These are phyloP conservation scores for Lindgomyces ingoldianus DNA, from an alignment of 495 filamentous ascomycete genomes.

Conservation along the genomic window DNA sequence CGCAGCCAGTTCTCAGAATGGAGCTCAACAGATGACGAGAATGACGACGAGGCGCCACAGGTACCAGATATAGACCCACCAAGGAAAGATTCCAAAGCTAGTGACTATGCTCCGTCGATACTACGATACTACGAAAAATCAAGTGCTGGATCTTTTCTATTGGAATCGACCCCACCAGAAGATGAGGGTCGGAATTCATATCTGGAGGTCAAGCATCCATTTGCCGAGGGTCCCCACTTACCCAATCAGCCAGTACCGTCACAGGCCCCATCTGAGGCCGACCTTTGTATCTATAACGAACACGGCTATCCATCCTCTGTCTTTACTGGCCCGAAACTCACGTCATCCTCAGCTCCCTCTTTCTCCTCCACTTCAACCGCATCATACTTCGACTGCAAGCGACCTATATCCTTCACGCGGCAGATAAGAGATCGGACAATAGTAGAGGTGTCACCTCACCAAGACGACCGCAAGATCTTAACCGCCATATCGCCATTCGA, in stretches of 20 bases:
- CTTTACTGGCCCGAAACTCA: constrained; percentile 18
- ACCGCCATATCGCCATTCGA: constrained; percentile 27
- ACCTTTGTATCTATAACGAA: background rate
- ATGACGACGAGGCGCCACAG: constrained; percentile 11
- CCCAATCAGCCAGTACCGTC: constrained; percentile 3
- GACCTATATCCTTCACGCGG: background rate
- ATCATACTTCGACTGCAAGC: constrained; percentile 33
- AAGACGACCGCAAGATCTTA: background rate
- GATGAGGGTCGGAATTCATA: background rate
- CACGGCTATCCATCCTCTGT: constrained; percentile 7
- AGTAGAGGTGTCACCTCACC: constrained; percentile 19
- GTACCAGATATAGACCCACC: background rate
- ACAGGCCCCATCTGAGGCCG: background rate
- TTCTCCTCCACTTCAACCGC: constrained; percentile 27
- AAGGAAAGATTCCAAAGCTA: constrained; percentile 3
- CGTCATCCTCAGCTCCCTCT: constrained; percentile 26
- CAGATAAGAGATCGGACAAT: constrained; percentile 19
- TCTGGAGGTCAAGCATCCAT: constrained; percentile 1
- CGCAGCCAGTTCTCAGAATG: constrained; percentile 29
- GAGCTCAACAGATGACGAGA: constrained; percentile 33
- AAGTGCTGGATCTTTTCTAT: constrained; percentile 16
- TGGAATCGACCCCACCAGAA: constrained; percentile 19
- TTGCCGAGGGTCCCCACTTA: no score
- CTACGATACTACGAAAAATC: constrained; percentile 21
- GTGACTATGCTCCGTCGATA: constrained; percentile 20